Evolutionary conservation across 768 basidiomycete genomes (phyloP).

Genomic region (Asterophora lycoperdoides): DNA sequence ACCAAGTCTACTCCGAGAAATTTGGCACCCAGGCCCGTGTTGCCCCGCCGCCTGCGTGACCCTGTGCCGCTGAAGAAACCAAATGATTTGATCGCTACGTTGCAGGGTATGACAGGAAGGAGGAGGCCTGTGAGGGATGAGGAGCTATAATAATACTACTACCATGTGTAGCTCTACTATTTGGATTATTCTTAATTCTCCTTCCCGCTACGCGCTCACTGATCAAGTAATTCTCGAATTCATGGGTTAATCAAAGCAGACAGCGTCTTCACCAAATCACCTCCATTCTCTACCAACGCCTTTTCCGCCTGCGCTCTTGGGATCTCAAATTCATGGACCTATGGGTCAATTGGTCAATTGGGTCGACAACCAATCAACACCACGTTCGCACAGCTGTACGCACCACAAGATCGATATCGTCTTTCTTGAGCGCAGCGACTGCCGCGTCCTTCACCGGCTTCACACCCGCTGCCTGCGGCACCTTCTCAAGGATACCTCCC

Average conservation of each 20-base stretch:
- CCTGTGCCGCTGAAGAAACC: no score
- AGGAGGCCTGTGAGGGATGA: neutral
- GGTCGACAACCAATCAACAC: no score
- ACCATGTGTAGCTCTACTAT: neutral
- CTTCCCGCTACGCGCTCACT: no score
- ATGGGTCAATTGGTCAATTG: no score
- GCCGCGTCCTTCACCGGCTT: conserved; percentile 43
- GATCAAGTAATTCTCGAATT: no score
- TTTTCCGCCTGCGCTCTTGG: conserved; percentile 56
- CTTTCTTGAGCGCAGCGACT: conserved; percentile 41
- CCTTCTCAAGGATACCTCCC: conserved; percentile 55
- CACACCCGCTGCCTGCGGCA: conserved; percentile 24
- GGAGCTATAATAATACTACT: neutral
- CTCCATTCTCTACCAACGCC: conserved; percentile 47
- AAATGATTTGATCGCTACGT: no score
- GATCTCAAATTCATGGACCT: conserved; percentile 67
- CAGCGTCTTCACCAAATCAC: conserved; percentile 50
- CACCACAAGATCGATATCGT: conserved; percentile 65
- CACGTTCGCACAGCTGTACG: no score
- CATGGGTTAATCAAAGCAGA: conserved; percentile 31
- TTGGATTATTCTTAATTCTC: neutral
- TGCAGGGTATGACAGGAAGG: no score
- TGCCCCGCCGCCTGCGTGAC: no score
- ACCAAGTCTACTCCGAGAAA: neutral
- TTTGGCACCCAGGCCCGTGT: no score